Conservation (phyloP, 345 rosid species). For the Acer campestre region DNA sequence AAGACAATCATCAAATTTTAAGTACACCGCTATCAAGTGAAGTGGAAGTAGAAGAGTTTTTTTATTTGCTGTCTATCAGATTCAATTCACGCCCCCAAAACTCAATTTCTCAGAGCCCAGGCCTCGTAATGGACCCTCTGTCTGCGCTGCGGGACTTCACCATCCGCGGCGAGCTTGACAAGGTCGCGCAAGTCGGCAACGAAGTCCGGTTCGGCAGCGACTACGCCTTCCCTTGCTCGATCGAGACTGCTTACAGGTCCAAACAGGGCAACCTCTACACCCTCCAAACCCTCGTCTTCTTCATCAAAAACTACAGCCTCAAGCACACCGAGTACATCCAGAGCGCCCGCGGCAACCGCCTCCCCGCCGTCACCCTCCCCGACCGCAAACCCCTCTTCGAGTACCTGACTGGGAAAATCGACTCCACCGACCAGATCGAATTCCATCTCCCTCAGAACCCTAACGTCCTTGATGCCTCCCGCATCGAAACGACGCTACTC, state of each 20-base stretch:
- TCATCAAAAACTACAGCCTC: slow-evolving; percentile 59
- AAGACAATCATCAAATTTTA: too few relatives aligned
- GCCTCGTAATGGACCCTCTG: slow-evolving; percentile 58
- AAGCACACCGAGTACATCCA: slow-evolving; percentile 84
- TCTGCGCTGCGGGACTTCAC: slow-evolving; percentile 82
- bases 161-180: slow-evolving; percentile 58
- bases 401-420: slow-evolving; percentile 71
- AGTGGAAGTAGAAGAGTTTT: too few relatives aligned
- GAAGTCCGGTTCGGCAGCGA: slow-evolving; percentile 70
- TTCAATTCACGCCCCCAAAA: too few relatives aligned
- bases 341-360: slow-evolving; percentile 50
- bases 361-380: slow-evolving; percentile 71
- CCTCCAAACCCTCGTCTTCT: slow-evolving; percentile 69
- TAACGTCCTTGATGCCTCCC: not conserved
- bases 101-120: too few relatives aligned
- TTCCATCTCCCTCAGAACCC: slow-evolving; percentile 54
- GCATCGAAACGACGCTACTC: not conserved
- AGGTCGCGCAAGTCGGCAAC: slow-evolving; percentile 47
- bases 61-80: too few relatives aligned
- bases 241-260: slow-evolving; percentile 82
- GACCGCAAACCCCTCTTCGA: slow-evolving; percentile 89
- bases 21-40: too few relatives aligned
- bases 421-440: slow-evolving; percentile 71
- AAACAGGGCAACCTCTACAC: slow-evolving; percentile 85
- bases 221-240: slow-evolving; percentile 60